Percentiles rank a stretch among this genome's conserved stretches.
Conservation (phyloP, 805 yeast genomes). For the Ogataea polymorpha region DNA sequence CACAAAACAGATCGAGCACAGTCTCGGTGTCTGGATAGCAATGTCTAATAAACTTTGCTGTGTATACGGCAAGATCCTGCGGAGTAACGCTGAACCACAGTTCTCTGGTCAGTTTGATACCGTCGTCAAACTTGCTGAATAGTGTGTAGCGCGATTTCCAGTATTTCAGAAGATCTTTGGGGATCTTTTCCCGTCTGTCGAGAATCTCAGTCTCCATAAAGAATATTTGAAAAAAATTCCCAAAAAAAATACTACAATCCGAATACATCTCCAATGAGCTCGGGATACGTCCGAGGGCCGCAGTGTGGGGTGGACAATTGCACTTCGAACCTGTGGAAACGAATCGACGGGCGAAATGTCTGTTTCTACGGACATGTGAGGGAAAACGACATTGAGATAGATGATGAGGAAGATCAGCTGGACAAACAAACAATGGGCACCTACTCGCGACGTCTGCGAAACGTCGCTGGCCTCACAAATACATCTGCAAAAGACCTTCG, state of each 20-base stretch:
- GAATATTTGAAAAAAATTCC: not conserved
- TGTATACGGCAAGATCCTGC: constrained; percentile 61
- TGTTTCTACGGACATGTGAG: constrained; percentile 91
- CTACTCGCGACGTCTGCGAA: constrained; percentile 50
- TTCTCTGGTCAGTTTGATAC: constrained; percentile 65
- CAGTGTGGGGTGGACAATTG: constrained; percentile 91
- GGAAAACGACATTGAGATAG: constrained; percentile 74
- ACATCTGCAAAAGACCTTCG: constrained; percentile 12
- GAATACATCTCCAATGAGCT: constrained; percentile 10
- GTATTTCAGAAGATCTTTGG: constrained; percentile 44
- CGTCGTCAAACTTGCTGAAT: constrained; percentile 64
- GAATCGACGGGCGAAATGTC: constrained; percentile 72
- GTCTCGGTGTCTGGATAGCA: constrained; percentile 47
- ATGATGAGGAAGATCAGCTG: constrained; percentile 75
- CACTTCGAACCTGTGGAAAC: constrained; percentile 69
- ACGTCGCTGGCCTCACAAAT: constrained; percentile 41
- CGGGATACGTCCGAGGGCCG: constrained; percentile 56
- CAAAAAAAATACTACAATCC: not conserved
- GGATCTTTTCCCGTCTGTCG: constrained; percentile 23
- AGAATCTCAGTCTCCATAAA: constrained; percentile 12
- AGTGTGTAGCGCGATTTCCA: constrained; percentile 62
- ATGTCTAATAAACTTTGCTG: constrained; percentile 50
- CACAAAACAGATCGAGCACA: constrained; percentile 72
- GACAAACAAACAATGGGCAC: constrained; percentile 59
- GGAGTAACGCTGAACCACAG: constrained; percentile 91